Base-by-base conservation (phyloP, 352 stramenopile genomes). In the Phytophthora kernoviae region DNA sequence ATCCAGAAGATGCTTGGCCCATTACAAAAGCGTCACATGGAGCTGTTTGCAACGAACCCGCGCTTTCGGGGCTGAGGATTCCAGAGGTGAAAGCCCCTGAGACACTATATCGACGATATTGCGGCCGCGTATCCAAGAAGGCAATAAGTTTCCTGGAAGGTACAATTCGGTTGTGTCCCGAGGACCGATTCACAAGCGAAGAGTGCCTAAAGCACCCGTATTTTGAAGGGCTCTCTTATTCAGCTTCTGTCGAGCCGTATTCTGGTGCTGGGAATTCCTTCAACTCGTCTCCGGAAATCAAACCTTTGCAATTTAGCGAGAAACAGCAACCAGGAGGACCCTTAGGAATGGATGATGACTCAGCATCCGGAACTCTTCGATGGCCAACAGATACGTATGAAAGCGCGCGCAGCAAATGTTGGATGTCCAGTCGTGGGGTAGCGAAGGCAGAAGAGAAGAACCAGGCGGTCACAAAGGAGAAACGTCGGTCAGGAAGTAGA, bases 1-100 rank as follows among this genome's bases (percentile, higher is more conserved):
- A 99, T 99, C 57, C 98, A 99, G 68, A 99, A 99, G 67, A 81
- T 99, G 41, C 82, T 99, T 9, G 98, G 97, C 0, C 98, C 97
- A 41, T 94, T 98, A 14, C 92, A 92, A n/a, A 86, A 93, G 58
- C 84, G 82, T 4, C 92, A 98, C 57, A 92, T 94, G 77, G 84
- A 98, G 62, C 67, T 98, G 2, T 98, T 98, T 56, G 74, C 94
- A 36, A 73, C 78, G 17, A 98, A 98, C 58, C 85, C 91, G 24
- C 73, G 93, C 2, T 98, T 98, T 89, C 88, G 0, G 93, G 93
- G 0, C 72, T 98, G 22, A 98, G 97, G 53, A 98, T 98, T 52
- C 90, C 69, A 0, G 91, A 98, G 44, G 95, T 98, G 52, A 95
- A 84, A 53, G 65, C 87, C n/a, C 88, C 91, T 6, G 94, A 98